Conservation (phyloP, 1,284 basidiomycete species). For the Agroathelia rolfsii region DNA sequence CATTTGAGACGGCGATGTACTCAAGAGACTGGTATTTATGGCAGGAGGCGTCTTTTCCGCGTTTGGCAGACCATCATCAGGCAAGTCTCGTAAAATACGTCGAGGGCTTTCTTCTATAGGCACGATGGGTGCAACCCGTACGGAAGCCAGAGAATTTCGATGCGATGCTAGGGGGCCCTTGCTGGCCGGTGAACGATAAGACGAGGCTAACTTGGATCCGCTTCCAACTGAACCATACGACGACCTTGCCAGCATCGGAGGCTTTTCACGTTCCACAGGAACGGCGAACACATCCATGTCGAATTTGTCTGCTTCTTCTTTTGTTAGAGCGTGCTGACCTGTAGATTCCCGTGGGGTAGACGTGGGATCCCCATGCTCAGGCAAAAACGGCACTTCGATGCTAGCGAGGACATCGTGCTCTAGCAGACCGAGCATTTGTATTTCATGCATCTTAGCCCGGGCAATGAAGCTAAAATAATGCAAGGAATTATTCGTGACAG, state of each 20-base stretch:
- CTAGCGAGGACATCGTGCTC: constrained; percentile 83
- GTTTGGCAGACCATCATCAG: constrained; percentile 27
- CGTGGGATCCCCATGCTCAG: constrained; percentile 26
- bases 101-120: constrained; percentile 64
- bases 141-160: constrained; percentile 32
- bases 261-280: too few relatives aligned
- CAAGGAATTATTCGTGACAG: not conserved
- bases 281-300: constrained; percentile 64
- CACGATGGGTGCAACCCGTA: constrained; percentile 41
- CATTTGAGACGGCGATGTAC: constrained; percentile 62
- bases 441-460: constrained; percentile 88
- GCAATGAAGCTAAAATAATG: constrained; percentile 66
- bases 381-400: constrained; percentile 72
- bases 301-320: constrained; percentile 57
- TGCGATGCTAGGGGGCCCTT: constrained; percentile 30
- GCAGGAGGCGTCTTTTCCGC: too few relatives aligned
- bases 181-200: constrained; percentile 24
- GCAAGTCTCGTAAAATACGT: constrained; percentile 36
- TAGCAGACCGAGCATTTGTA: constrained; percentile 85
- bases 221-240: too few relatives aligned
- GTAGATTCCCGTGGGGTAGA: constrained; percentile 18
- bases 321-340: constrained; percentile 26
- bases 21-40: constrained; percentile 31
- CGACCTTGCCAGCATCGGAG: too few relatives aligned
- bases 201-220: constrained; percentile 22